Conservation (phyloP, 495 filamentous ascomycete species). For the Bacidia gigantensis region DNA sequence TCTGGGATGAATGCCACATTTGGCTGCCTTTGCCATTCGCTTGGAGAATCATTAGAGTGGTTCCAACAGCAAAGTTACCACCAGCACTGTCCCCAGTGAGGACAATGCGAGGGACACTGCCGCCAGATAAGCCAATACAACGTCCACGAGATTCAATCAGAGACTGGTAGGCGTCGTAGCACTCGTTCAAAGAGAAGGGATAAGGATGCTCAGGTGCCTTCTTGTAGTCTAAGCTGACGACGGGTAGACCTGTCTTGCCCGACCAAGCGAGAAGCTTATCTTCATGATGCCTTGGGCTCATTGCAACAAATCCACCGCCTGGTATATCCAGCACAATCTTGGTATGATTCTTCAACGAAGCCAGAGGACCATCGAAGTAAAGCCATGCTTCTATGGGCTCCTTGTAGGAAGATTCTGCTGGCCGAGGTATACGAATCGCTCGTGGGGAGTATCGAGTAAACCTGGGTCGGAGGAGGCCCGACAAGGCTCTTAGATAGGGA, state of each 20-base stretch:
- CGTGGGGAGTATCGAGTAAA: constrained; percentile 67
- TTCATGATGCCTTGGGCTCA: constrained; percentile 81
- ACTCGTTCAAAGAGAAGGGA: constrained; percentile 89
- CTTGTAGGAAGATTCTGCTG: constrained; percentile 59
- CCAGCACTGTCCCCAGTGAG: constrained; percentile 88
- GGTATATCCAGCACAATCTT: constrained; percentile 83
- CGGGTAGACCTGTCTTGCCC: constrained; percentile 64
- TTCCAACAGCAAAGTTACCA: constrained; percentile 73
- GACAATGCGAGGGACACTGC: constrained; percentile 54
- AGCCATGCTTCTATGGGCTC: constrained; percentile 80
- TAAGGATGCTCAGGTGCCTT: constrained; percentile 94
- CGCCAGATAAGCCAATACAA: constrained; percentile 72
- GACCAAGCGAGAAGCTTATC: constrained; percentile 89
- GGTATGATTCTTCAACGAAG: constrained; percentile 59
- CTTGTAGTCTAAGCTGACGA: constrained; percentile 83
- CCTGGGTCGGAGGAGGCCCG: constrained; percentile 58
- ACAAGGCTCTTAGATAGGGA: constrained; percentile 61
- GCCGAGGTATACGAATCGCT: constrained; percentile 70
- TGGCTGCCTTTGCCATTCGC: constrained; percentile 42
- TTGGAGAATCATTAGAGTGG: constrained; percentile 78
- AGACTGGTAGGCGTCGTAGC: constrained; percentile 82
- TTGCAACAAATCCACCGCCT: constrained; percentile 89
- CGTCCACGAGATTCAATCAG: constrained; percentile 63
- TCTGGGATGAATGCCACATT: constrained; percentile 39
- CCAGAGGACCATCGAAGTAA: constrained; percentile 82